Conservation (phyloP, 2,329 filamentous ascomycete genomes). For the Tolypocladium sp. region DNA sequence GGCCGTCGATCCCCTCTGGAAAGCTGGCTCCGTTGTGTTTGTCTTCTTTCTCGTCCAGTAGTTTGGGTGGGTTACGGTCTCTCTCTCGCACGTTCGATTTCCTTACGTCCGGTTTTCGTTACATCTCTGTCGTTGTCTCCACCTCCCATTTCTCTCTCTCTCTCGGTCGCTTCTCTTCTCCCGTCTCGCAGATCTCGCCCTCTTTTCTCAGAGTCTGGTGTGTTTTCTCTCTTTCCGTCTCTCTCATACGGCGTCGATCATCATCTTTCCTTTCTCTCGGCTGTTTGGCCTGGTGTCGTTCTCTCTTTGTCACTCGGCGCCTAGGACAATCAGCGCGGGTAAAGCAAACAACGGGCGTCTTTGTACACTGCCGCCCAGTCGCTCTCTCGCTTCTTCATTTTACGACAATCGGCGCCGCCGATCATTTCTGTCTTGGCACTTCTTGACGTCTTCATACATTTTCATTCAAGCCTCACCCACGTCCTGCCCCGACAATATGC, state of each 20-base stretch:
- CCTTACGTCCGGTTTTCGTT: not conserved
- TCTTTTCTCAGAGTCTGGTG: not conserved
- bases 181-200: not conserved
- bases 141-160: not conserved
- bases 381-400: not conserved
- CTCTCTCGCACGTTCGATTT: constrained; percentile 4
- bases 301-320: constrained; percentile 1
- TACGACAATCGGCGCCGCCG: not conserved
- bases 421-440: not conserved
- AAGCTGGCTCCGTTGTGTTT: not conserved
- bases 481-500: constrained; percentile 8
- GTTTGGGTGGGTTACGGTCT: constrained; percentile 5
- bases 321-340: not conserved
- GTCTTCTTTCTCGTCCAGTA: constrained; percentile 4
- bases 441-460: not conserved
- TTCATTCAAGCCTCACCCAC: not conserved
- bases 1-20: constrained; percentile 1
- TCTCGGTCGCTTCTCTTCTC: not conserved
- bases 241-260: not conserved
- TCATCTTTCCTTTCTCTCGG: not conserved
- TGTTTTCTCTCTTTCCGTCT: not conserved
- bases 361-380: not conserved
- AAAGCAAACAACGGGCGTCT: not conserved
- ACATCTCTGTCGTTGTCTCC: not conserved
- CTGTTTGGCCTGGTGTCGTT: constrained; percentile 1